phyloP scores from a whole-genome alignment of 2,329 filamentous ascomycete species.

The Pyrenophora seminiperda region DNA sequence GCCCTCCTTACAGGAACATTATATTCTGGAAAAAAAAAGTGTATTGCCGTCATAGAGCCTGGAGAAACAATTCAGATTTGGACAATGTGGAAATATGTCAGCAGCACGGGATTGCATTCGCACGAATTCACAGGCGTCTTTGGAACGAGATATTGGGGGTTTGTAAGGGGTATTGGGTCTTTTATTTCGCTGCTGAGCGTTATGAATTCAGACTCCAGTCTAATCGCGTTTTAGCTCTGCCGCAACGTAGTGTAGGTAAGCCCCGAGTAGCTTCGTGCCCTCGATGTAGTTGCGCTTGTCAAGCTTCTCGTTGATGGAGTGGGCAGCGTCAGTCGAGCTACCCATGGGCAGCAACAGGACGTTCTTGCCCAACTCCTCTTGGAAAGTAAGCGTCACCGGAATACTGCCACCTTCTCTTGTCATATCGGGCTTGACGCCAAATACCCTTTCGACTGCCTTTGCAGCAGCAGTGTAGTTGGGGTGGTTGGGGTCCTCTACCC shows the following conservation, averaged over 20 bases:
- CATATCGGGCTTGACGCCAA: conserved; percentile 90
- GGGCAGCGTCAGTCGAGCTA: conserved; percentile 92
- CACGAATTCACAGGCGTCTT: too few species aligned
- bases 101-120: too few species aligned
- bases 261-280: conserved; percentile 92
- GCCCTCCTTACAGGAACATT: not conserved
- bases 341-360: conserved; percentile 96
- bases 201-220: not conserved
- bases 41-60: too few species aligned
- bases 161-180: too few species aligned
- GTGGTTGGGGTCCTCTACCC: conserved; percentile 96
- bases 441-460: conserved; percentile 96
- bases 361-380: conserved; percentile 97
- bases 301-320: conserved; percentile 98
- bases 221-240: conserved; percentile 70
- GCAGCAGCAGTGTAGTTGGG: conserved; percentile 97
- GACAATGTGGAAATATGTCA: too few species aligned
- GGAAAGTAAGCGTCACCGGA: conserved; percentile 94
- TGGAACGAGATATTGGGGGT: too few species aligned
- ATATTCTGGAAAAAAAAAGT: too few species aligned
- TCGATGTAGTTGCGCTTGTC: conserved; percentile 98
- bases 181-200: too few species aligned
- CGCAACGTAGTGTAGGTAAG: conserved; percentile 94
- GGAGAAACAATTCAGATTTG: too few species aligned
- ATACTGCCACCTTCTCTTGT: conserved; percentile 97